phyloP scores from a whole-genome alignment of 441 rosid species.

The Erysimum cheiri region DNA sequence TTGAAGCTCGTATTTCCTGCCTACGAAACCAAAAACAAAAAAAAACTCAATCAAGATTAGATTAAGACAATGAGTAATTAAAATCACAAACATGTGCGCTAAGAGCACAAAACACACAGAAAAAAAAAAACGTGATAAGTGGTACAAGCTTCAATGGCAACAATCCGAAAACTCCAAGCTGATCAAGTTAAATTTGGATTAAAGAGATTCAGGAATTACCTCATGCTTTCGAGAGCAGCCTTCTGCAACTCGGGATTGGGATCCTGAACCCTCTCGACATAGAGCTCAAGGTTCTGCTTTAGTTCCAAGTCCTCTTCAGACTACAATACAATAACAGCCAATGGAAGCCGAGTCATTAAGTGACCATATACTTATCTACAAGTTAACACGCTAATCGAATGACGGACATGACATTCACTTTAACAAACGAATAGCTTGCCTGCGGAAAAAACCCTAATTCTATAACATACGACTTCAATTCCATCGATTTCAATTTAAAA shows the following conservation, averaged over 20 bases:
- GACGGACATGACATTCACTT: slow-evolving; percentile 10
- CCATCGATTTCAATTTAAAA: neutral
- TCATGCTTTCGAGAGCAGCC: slow-evolving; percentile 90
- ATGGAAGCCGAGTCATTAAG: slow-evolving; percentile 7
- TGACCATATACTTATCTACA: neutral
- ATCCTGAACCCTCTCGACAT: slow-evolving; percentile 94
- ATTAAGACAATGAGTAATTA: neutral
- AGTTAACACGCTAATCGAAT: neutral
- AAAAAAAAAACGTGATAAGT: neutral
- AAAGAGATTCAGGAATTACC: slow-evolving; percentile 50
- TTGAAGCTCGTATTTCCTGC: slow-evolving; percentile 86
- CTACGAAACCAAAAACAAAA: slow-evolving; percentile 46
- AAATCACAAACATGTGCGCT: neutral
- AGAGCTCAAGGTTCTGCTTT: slow-evolving; percentile 90
- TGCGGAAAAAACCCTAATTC: slow-evolving; percentile 27
- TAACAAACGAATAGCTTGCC: neutral
- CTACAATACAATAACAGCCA: slow-evolving; percentile 54
- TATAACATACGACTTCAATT: neutral
- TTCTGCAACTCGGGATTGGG: slow-evolving; percentile 85
- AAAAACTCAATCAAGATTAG: neutral
- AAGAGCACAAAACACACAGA: neutral
- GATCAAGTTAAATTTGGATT: neutral
- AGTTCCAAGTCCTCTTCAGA: slow-evolving; percentile 94
- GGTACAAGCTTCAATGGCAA: neutral
- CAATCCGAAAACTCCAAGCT: neutral